Evolutionary conservation across 805 yeast species (phyloP).

Genomic region (Nakazawaea siamensis): DNA sequence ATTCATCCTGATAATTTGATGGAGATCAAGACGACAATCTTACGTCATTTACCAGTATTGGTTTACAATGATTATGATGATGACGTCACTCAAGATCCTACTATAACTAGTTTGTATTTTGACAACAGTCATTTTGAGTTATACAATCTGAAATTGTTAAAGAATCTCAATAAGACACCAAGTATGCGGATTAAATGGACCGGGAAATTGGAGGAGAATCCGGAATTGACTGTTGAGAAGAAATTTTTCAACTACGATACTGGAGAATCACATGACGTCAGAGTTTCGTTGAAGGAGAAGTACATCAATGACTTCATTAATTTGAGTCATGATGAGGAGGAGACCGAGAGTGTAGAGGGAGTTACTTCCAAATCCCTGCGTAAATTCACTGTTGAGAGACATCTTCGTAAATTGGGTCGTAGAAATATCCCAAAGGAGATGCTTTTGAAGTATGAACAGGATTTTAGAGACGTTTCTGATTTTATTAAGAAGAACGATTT

Average conservation of each 20-base stretch:
- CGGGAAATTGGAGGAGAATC: conserved; percentile 65
- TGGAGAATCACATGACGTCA: conserved; percentile 41
- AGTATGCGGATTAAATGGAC: conserved; percentile 87
- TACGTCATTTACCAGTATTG: conserved; percentile 88
- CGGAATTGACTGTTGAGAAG: conserved; percentile 71
- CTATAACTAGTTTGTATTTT: conserved; percentile 78
- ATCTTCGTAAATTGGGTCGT: conserved; percentile 52
- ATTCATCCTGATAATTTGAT: conserved; percentile 92
- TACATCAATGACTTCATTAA: conserved; percentile 62
- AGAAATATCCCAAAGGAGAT: conserved; percentile 47
- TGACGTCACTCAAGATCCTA: conserved; percentile 59
- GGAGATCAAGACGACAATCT: conserved; percentile 94
- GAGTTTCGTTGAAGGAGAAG: conserved; percentile 71
- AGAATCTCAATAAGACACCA: conserved; percentile 51
- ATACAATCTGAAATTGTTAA: conserved; percentile 76
- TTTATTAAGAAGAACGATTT: conserved; percentile 59
- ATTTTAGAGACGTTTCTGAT: conserved; percentile 51
- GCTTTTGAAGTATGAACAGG: conserved; percentile 41
- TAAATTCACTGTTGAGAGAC: conserved; percentile 31
- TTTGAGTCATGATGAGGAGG: conserved; percentile 7
- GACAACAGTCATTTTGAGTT: conserved; percentile 78
- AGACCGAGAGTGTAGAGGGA: conserved; percentile 13
- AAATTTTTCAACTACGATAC: conserved; percentile 55
- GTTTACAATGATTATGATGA: conserved; percentile 53
- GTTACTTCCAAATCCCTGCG: conserved; percentile 2